Evolutionary conservation across 2,329 filamentous ascomycete species (phyloP), one percentile per base, ranked within the genome.

Genomic region (Raffaelea deltoideospora): DNA sequence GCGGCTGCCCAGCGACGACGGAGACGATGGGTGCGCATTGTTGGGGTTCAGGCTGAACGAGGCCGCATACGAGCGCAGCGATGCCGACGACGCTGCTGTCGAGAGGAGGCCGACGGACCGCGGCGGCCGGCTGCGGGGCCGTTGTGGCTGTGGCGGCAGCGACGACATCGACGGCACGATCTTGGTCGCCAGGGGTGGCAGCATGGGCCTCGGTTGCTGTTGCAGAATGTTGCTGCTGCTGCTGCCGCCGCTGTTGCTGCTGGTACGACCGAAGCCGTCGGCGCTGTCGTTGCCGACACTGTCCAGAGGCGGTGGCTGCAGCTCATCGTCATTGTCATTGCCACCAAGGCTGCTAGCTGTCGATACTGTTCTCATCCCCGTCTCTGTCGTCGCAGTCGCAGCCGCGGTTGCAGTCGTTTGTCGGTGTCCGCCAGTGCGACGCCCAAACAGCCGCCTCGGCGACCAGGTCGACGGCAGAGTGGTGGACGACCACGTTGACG

Each of bases 1-100:
- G 9, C 62, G 57, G 33, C 56, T 55, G 18, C 61, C 58, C 9
- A 10, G 18, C 8, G 34, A 36, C 11, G 24, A 13, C 17, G 34
- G 21, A 13, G 41, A 34, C 26, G 36, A 18, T n/a, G n/a, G n/a
- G n/a, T n/a, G n/a, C n/a, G n/a, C n/a, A n/a, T n/a, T n/a, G n/a
- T n/a, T n/a, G n/a, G n/a, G n/a, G n/a, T n/a, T n/a, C n/a, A n/a
- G n/a, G n/a, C n/a, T n/a, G n/a, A n/a, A n/a, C n/a, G n/a, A n/a
- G n/a, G n/a, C n/a, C n/a, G n/a, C n/a, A 15, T 30, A 30, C 4
- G 28, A 30, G n/a, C 28, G 28, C 14, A 30, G 28, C n/a, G n/a
- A n/a, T n/a, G 32, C n/a, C 14, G 32, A 33, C 11, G 29, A 19
- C 15, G 32, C 13, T 23, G 31, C n/a, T 9, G 21, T 8, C 10